Conservation (phyloP, 805 yeast genomes). For the Lipomyces oligophaga region DNA sequence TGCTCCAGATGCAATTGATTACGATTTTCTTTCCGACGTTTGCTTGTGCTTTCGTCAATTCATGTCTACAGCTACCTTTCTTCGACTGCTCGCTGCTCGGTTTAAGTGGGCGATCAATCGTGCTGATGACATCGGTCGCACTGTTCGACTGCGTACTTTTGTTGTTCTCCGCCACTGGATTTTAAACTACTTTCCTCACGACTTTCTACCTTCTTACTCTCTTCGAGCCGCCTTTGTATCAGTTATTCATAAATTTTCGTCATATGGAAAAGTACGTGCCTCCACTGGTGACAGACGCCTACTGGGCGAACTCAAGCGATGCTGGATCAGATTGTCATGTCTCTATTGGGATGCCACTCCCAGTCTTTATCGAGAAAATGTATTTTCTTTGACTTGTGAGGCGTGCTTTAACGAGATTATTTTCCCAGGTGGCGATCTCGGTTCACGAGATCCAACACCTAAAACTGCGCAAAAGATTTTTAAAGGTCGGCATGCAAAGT, state of each 20-base stretch:
- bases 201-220: slow-evolving; percentile 56
- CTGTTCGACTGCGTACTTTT: slow-evolving; percentile 74
- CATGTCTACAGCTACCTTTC: slow-evolving; percentile 52
- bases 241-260: slow-evolving; percentile 39
- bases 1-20: slow-evolving; percentile 70
- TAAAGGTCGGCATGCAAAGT: no score
- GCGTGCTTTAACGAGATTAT: slow-evolving; percentile 27
- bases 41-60: slow-evolving; percentile 78
- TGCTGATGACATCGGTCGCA: slow-evolving; percentile 51
- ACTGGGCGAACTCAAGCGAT: slow-evolving; percentile 46
- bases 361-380: slow-evolving; percentile 8
- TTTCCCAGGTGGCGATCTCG: slow-evolving; percentile 37
- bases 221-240: slow-evolving; percentile 45
- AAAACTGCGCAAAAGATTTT: not conserved
- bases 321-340: slow-evolving; percentile 45
- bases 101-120: slow-evolving; percentile 65
- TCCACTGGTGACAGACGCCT: slow-evolving; percentile 37
- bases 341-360: slow-evolving; percentile 36
- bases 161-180: slow-evolving; percentile 88
- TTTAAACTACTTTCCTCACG: slow-evolving; percentile 79
- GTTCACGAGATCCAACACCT: slow-evolving; percentile 5
- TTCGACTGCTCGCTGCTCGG: slow-evolving; percentile 60
- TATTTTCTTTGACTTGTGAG: slow-evolving; percentile 8
- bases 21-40: slow-evolving; percentile 76
- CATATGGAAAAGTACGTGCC: slow-evolving; percentile 31